A percentile compares a stretch with the other conserved stretches of the same genome.
Evolutionary conservation across 2,329 filamentous ascomycete genomes (phyloP).

Genomic region (Camptophora hylomeconis): DNA sequence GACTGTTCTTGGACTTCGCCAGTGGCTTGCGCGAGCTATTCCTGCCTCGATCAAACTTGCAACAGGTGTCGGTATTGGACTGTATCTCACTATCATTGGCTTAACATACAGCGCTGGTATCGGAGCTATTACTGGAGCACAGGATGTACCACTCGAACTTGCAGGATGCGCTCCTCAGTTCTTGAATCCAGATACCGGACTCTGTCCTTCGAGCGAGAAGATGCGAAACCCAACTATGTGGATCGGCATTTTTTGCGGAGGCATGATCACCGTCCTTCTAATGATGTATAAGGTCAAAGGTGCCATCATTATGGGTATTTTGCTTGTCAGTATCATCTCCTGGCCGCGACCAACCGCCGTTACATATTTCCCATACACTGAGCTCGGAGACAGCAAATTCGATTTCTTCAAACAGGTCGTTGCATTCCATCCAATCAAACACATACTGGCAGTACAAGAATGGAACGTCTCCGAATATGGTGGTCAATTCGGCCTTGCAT

Average conservation of each 20-base stretch:
- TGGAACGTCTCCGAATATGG: conserved; percentile 59
- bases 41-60: conserved; percentile 77
- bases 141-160: conserved; percentile 56
- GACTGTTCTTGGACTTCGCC: conserved; percentile 66
- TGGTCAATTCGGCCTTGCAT: conserved; percentile 66
- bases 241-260: conserved; percentile 79
- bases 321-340: conserved; percentile 75
- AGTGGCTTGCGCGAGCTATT: conserved; percentile 77
- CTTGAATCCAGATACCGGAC: conserved; percentile 28
- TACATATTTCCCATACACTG: conserved; percentile 67
- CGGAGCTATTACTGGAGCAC: conserved; percentile 59
- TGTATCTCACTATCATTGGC: conserved; percentile 58
- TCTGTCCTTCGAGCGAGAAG: conserved; percentile 53
- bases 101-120: conserved; percentile 71
- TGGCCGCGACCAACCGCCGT: conserved; percentile 68
- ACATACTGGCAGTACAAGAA: conserved; percentile 56
- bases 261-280: conserved; percentile 63
- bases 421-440: conserved; percentile 64
- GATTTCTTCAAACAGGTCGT: conserved; percentile 84
- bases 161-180: conserved; percentile 55
- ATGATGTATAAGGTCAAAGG: conserved; percentile 82
- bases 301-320: conserved; percentile 70
- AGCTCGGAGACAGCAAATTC: conserved; percentile 56
- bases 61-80: conserved; percentile 71
- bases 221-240: conserved; percentile 78